Conservation (phyloP, 2,329 filamentous ascomycete genomes). For the Emydomyces testavorans region DNA sequence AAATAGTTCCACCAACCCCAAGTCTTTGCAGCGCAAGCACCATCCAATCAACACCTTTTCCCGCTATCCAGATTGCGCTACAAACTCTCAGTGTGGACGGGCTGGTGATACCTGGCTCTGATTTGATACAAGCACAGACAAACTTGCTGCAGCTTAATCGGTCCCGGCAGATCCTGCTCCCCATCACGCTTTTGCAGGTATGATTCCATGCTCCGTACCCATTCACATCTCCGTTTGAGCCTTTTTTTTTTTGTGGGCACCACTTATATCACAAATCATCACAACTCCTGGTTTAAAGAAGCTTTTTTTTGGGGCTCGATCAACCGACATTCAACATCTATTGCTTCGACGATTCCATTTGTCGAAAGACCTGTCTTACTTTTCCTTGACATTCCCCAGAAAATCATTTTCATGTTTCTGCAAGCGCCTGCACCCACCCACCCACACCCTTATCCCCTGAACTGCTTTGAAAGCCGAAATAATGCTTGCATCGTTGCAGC, state of each 20-base stretch:
- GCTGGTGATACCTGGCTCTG: not conserved
- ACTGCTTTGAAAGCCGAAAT: too few relatives aligned
- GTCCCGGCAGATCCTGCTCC: slow-evolving; percentile 1
- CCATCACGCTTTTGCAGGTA: not conserved
- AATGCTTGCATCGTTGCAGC: slow-evolving; percentile 4
- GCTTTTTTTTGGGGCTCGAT: not conserved
- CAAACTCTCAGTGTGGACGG: not conserved
- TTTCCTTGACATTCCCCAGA: not conserved
- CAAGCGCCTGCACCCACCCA: slow-evolving; percentile 1
- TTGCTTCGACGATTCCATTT: not conserved
- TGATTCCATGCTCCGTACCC: not conserved
- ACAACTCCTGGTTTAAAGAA: not conserved
- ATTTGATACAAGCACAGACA: slow-evolving; percentile 5
- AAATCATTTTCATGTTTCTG: slow-evolving; percentile 1
- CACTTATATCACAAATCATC: slow-evolving; percentile 7
- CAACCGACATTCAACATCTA: not conserved
- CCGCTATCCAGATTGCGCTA: not conserved
- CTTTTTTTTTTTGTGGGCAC: slow-evolving; percentile 7
- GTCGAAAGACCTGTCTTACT: not conserved
- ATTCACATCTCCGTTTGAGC: not conserved
- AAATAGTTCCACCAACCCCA: not conserved
- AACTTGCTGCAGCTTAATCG: slow-evolving; percentile 3
- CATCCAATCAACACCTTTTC: not conserved
- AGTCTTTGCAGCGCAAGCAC: not conserved
- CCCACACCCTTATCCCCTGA: not conserved